phyloP scores from a whole-genome alignment of 768 basidiomycete species.

The Tulasnella sp. region DNA sequence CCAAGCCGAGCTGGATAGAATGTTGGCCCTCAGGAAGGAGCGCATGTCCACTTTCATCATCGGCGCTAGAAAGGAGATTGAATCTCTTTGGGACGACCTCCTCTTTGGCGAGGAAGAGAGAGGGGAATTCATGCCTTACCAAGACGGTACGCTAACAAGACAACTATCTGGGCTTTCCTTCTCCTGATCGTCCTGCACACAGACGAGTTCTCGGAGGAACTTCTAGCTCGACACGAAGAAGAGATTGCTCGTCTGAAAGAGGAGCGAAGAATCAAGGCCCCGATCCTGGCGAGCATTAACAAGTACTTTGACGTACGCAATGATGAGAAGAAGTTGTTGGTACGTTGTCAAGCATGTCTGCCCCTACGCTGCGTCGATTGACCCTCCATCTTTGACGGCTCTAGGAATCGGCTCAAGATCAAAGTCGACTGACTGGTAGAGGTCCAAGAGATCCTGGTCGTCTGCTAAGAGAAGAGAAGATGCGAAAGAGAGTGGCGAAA shows the following conservation, averaged over 20 bases:
- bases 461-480: conserved; percentile 92
- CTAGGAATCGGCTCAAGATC: conserved; percentile 73
- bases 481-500: conserved; percentile 89
- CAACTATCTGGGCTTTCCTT: not conserved
- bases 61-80: conserved; percentile 81
- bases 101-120: conserved; percentile 84
- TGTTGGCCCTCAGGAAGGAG: conserved; percentile 85
- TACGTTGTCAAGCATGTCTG: conserved; percentile 36
- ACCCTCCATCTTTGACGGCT: not conserved
- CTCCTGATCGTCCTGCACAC: conserved; percentile 3
- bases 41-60: conserved; percentile 83
- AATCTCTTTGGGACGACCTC: conserved; percentile 79
- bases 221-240: conserved; percentile 80
- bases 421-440: conserved; percentile 77
- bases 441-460: conserved; percentile 83
- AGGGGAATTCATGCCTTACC: conserved; percentile 77
- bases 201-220: conserved; percentile 90
- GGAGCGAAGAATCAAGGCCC: conserved; percentile 77
- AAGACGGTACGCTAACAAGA: conserved; percentile 60
- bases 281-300: conserved; percentile 72
- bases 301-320: conserved; percentile 91
- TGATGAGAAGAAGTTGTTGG: conserved; percentile 84
- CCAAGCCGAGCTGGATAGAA: conserved; percentile 85
- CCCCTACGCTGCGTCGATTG: not conserved
- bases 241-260: conserved; percentile 81